Conservation (phyloP, 192 early-diverging fungal genomes). For the Rhizophlyctis rosea region DNA sequence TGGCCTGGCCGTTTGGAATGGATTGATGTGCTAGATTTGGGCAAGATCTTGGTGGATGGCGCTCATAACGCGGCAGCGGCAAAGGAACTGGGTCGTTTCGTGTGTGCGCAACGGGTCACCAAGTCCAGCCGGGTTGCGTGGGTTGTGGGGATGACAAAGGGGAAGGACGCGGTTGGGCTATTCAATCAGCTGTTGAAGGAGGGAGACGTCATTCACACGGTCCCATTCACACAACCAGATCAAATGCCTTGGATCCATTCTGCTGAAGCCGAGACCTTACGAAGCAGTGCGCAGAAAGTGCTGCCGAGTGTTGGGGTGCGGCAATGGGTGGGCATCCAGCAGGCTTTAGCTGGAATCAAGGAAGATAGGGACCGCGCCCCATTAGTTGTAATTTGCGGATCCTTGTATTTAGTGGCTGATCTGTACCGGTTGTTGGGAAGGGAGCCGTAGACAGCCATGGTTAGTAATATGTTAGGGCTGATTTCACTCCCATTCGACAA, state of each 20-base stretch:
- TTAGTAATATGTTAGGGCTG: no score
- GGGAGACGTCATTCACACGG: slow-evolving; percentile 64
- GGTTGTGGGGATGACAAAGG: slow-evolving; percentile 72
- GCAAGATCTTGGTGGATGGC: slow-evolving; percentile 77
- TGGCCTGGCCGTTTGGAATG: slow-evolving; percentile 88
- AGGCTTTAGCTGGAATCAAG: slow-evolving; percentile 6
- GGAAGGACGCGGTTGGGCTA: slow-evolving; percentile 63
- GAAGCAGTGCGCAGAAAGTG: slow-evolving; percentile 21
- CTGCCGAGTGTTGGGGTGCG: slow-evolving; percentile 32
- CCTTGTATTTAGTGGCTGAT: slow-evolving; percentile 83
- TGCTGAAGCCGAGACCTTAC: slow-evolving; percentile 47
- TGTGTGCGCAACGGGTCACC: slow-evolving; percentile 38
- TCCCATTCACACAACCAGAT: slow-evolving; percentile 71
- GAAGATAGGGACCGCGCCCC: slow-evolving; percentile 25
- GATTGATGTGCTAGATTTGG: slow-evolving; percentile 31
- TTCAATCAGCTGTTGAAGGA: slow-evolving; percentile 53
- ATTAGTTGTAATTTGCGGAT: slow-evolving; percentile 76
- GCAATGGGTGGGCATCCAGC: neutral
- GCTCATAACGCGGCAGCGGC: slow-evolving; percentile 85
- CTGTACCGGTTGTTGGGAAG: no score
- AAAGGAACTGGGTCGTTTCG: slow-evolving; percentile 58
- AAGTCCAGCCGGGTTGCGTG: slow-evolving; percentile 53
- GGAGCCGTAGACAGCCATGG: no score
- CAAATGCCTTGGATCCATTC: slow-evolving; percentile 86
- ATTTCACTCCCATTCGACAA: no score